Percentiles rank a stretch among this genome's conserved stretches.
Conservation (phyloP, 1,139 yeast species). For the Taphrina communis region DNA sequence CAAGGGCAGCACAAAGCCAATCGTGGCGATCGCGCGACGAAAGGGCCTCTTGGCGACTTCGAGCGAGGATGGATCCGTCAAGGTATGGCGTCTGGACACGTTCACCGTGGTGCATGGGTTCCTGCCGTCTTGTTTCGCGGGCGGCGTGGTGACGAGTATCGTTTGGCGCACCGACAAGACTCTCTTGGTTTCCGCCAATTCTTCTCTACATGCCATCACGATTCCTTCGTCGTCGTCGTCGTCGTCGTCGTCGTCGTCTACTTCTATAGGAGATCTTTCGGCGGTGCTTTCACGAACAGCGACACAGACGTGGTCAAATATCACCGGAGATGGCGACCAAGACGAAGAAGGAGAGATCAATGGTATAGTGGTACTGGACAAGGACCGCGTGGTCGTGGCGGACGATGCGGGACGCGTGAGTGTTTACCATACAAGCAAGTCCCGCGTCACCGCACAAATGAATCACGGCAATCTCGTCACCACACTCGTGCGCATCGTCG, state of each 20-base stretch:
- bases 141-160: conserved; percentile 12
- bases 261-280: no score
- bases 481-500: neutral
- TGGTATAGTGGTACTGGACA: neutral
- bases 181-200: conserved; percentile 11
- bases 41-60: conserved; percentile 6
- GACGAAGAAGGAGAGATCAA: conserved; percentile 8
- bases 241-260: neutral
- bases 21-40: conserved; percentile 7
- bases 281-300: neutral
- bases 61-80: conserved; percentile 17
- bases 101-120: conserved; percentile 11
- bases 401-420: neutral
- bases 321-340: no score
- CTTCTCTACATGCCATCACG: conserved; percentile 2
- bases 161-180: conserved; percentile 10
- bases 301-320: neutral
- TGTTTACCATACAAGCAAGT: neutral
- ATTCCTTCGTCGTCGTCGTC: neutral
- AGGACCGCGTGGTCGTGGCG: neutral
- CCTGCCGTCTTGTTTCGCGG: conserved; percentile 22
- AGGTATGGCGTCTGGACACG: conserved; percentile 10
- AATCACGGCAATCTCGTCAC: neutral
- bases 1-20: neutral
- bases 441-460: neutral